These are phyloP conservation scores for Ampelocalamus luodianensis DNA, from an alignment of 176 grass and related monocot genomes.

Conservation along the genomic window DNA sequence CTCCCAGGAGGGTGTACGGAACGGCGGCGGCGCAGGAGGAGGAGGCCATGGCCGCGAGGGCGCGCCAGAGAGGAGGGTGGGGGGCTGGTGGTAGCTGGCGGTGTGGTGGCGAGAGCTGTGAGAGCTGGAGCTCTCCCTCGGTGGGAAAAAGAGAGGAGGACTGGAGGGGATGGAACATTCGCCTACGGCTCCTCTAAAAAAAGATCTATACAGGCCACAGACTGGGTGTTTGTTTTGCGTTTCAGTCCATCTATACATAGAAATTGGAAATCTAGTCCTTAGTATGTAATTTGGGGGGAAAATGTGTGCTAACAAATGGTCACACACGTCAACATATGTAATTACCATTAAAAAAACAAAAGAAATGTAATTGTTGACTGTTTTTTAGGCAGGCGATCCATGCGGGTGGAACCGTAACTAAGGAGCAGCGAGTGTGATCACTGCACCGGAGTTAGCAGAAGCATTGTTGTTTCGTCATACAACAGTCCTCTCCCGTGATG, in stretches of 20 bases:
- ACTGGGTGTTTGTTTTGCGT: background rate
- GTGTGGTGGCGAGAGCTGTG: background rate
- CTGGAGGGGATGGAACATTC: constrained; percentile 25
- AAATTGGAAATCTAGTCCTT: background rate
- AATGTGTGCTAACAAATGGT: background rate
- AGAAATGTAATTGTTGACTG: too few relatives aligned
- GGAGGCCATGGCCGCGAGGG: constrained; percentile 5
- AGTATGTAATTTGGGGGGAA: background rate
- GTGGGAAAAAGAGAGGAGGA: background rate
- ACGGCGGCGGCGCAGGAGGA: constrained; percentile 40
- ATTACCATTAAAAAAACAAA: background rate
- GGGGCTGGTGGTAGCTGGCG: background rate
- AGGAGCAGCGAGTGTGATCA: too few relatives aligned
- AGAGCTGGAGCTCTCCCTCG: constrained; percentile 24
- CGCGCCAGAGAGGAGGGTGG: background rate
- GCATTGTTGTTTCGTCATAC: too few relatives aligned
- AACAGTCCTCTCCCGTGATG: too few relatives aligned
- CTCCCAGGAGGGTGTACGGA: constrained; percentile 78
- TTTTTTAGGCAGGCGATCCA: too few relatives aligned
- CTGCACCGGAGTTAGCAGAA: too few relatives aligned
- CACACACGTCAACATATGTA: background rate
- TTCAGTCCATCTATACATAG: background rate
- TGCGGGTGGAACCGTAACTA: too few relatives aligned
- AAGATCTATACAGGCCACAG: constrained; percentile 12
- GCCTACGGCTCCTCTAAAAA: constrained; percentile 37